phyloP scores from a whole-genome alignment of 2,329 filamentous ascomycete genomes.

The Epichloe hybrida region DNA sequence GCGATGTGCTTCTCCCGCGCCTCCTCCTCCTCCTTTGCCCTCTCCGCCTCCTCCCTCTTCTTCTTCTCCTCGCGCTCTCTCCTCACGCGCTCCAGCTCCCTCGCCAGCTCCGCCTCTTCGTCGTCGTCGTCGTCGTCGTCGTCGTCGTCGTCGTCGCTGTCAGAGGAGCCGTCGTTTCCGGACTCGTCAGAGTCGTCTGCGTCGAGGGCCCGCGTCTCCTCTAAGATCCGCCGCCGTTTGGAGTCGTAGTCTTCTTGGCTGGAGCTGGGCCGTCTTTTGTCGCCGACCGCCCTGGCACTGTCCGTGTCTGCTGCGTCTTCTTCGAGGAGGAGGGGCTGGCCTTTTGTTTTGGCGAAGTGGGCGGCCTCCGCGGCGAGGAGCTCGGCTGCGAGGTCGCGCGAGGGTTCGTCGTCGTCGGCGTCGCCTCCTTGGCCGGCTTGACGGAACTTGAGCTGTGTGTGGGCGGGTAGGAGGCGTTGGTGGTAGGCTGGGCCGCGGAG shows the following conservation, averaged over 20 bases:
- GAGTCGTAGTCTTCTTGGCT: slow-evolving; percentile 55
- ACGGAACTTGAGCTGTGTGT: slow-evolving; percentile 84
- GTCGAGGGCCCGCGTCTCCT: slow-evolving; percentile 79
- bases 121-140: slow-evolving; percentile 42
- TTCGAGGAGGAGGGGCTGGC: slow-evolving; percentile 26
- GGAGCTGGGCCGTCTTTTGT: slow-evolving; percentile 43
- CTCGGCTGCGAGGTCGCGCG: slow-evolving; percentile 76
- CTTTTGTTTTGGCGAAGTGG: slow-evolving; percentile 74
- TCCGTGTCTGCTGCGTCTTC: slow-evolving; percentile 31
- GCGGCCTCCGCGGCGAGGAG: slow-evolving; percentile 78
- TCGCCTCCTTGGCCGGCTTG: slow-evolving; percentile 78
- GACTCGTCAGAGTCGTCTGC: slow-evolving; percentile 51
- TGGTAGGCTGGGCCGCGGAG: slow-evolving; percentile 89
- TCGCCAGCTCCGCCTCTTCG: slow-evolving; percentile 65
- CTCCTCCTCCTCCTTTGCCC: slow-evolving; percentile 68
- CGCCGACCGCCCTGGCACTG: slow-evolving; percentile 18
- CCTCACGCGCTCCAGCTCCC: slow-evolving; percentile 90
- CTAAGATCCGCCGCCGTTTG: slow-evolving; percentile 75
- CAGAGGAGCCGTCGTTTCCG: slow-evolving; percentile 40
- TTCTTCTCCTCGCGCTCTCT: slow-evolving; percentile 44
- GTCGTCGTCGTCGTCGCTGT: slow-evolving; percentile 39
- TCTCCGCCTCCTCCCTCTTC: slow-evolving; percentile 54
- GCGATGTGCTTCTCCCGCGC: slow-evolving; percentile 80
- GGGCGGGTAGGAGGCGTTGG: slow-evolving; percentile 83
- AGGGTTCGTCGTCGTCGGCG: slow-evolving; percentile 53